Base-by-base conservation (phyloP, 1,284 basidiomycete genomes). In the Schizopora paradoxa region DNA sequence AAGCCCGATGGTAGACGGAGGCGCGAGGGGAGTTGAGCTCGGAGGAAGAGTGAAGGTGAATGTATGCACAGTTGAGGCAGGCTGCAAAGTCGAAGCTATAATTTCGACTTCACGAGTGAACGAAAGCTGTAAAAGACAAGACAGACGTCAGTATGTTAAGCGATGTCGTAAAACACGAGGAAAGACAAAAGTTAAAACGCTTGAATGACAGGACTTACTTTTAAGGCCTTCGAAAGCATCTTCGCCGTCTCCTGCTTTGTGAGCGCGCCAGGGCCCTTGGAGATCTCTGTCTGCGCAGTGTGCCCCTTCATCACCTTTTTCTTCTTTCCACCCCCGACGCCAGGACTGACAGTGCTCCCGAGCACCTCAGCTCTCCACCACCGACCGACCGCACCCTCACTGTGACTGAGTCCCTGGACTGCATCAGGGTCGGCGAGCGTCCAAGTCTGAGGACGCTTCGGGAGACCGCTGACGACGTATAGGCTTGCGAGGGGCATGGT, bases 301-400 rank as follows among this genome's bases (percentile, higher is more conserved):
- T 76, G 74, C 52, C 75, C 70, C 59, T 75, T 76, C 54, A 60
- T 65, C 63, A 83, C 84, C 62, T 82, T 82, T 66, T 79, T 79
- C 48, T 66, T 65, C 54, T 63, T 65, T 19, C 65, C 65, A 6
- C 70, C 70, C 54, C 74, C 77, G n/a, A 79, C 85, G 35, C 91
- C 91, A 5, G 86, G 86, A 55, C 84, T 87, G 53, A 93, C 82
- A 37, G 88, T 91, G 60, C 82, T 90, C 2, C 89, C 91, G 8
- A 91, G 79, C 36, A 97, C 88, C 65, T 97, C 94, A 35, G 94
- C 91, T 43, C 93, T 73, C 92, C 92, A 97, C 79, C 89, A 96
- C 38, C 91, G 77, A 49, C 79, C 85, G 35, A 97, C 88, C 31
- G 92, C 92, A 55, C 89, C 86, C 41, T 93, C 89, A 27, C 79